phyloP scores from a whole-genome alignment of 176 grass and related monocot genomes.

The Chloris gayana region DNA sequence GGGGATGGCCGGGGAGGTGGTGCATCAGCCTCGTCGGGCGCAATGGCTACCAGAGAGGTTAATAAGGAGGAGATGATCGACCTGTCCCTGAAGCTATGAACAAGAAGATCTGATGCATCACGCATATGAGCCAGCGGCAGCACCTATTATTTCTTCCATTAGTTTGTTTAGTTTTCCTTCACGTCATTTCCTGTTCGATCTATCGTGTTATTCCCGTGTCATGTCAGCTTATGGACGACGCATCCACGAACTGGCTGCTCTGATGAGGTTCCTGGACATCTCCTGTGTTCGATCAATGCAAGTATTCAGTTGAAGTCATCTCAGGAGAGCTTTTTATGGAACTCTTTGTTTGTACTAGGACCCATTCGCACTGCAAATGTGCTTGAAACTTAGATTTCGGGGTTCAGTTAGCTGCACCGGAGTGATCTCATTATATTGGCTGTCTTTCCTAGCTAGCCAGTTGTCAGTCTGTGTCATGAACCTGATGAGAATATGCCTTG shows the following conservation, averaged over 20 bases:
- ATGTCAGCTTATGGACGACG: conserved; percentile 35
- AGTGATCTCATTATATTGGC: too few relatives aligned
- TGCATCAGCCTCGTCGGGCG: not conserved
- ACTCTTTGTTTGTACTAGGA: conserved; percentile 11
- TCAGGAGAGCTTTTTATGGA: conserved; percentile 28
- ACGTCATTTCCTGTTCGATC: conserved; percentile 27
- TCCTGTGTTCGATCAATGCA: too few relatives aligned
- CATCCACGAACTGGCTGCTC: conserved; percentile 4
- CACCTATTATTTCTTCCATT: not conserved
- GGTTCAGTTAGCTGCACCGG: not conserved
- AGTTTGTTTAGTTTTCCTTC: conserved; percentile 37
- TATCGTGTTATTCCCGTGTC: conserved; percentile 41
- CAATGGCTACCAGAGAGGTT: not conserved
- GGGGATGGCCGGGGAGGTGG: not conserved
- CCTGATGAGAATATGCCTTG: not conserved
- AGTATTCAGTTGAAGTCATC: conserved; percentile 2
- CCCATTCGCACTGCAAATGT: conserved; percentile 5
- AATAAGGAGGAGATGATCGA: conserved; percentile 57
- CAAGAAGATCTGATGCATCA: not conserved
- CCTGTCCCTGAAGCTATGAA: conserved; percentile 67
- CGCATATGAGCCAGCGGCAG: not conserved
- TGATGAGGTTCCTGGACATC: conserved; percentile 10
- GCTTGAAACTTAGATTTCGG: not conserved
- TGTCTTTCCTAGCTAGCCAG: not conserved
- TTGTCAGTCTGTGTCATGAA: not conserved